These are phyloP conservation scores for Gossypium raimondii DNA, from an alignment of 345 rosid genomes.

Conservation along the genomic window DNA sequence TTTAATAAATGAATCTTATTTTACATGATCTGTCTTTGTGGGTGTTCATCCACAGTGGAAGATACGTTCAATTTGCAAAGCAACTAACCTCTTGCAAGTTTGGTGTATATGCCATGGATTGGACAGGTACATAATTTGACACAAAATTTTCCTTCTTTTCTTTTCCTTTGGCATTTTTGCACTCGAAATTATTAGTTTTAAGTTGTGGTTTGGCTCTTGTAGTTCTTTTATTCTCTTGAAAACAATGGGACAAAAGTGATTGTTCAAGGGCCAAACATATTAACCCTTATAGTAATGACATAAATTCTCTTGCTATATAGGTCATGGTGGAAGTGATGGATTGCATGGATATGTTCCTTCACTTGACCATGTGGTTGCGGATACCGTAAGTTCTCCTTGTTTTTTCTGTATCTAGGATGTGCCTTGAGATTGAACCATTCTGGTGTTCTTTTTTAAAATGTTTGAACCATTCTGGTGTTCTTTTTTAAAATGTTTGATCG, in stretches of 20 bases:
- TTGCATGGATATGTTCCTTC: slow-evolving; percentile 99
- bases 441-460: neutral
- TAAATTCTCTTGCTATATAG: slow-evolving; percentile 34
- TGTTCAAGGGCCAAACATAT: slow-evolving; percentile 13
- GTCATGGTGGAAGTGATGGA: slow-evolving; percentile 98
- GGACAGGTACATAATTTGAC: slow-evolving; percentile 55
- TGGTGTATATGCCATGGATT: slow-evolving; percentile 93
- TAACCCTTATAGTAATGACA: neutral
- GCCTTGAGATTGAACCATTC: neutral
- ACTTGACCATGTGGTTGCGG: slow-evolving; percentile 85
- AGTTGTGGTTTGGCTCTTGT: neutral
- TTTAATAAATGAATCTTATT: neutral
- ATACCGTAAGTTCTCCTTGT: slow-evolving; percentile 48
- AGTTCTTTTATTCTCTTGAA: neutral
- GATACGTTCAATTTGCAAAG: slow-evolving; percentile 83
- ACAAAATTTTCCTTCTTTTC: slow-evolving; percentile 2
- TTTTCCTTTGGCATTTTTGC: neutral
- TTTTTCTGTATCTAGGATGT: neutral
- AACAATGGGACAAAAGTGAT: neutral
- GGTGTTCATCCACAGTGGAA: slow-evolving; percentile 50
- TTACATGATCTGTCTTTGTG: neutral
- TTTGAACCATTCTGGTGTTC: neutral
- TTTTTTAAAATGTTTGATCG: neutral
- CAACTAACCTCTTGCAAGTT: slow-evolving; percentile 62
- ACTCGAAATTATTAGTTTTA: neutral